Percentiles rank a stretch among this genome's conserved stretches.
Conservation (phyloP, 352 stramenopile genomes). For the Elongisporangium undulatum region DNA sequence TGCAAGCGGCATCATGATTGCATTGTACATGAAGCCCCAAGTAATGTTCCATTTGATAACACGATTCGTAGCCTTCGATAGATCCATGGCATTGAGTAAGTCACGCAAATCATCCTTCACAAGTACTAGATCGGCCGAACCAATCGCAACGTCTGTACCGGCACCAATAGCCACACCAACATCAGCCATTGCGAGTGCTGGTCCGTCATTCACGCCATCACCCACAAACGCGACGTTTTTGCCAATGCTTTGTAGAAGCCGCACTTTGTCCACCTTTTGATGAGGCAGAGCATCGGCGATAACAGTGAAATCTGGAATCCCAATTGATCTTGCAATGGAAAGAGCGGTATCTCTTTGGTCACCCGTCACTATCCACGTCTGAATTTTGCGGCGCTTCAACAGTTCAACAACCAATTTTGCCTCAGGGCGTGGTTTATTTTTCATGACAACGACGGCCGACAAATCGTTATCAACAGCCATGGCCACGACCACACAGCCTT, state of each 20-base stretch:
- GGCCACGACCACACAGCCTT: constrained; percentile 55
- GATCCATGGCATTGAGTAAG: constrained; percentile 54
- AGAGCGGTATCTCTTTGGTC: constrained; percentile 61
- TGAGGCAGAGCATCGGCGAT: constrained; percentile 62
- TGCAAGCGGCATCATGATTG: constrained; percentile 69
- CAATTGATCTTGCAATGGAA: constrained; percentile 39
- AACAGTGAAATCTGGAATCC: constrained; percentile 50
- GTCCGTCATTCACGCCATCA: constrained; percentile 70
- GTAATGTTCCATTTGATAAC: constrained; percentile 75
- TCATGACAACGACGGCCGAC: constrained; percentile 45
- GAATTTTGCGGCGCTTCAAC: constrained; percentile 45
- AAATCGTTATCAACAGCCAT: constrained; percentile 52
- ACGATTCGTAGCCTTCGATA: constrained; percentile 57
- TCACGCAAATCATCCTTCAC: constrained; percentile 69
- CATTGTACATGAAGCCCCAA: constrained; percentile 73
- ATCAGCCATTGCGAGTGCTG: constrained; percentile 62
- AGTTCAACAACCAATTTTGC: constrained; percentile 47
- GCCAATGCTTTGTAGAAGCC: constrained; percentile 57
- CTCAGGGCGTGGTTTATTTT: constrained; percentile 45
- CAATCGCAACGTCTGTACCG: constrained; percentile 65
- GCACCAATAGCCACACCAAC: constrained; percentile 62
- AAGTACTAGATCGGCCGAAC: constrained; percentile 68
- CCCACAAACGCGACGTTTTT: constrained; percentile 74
- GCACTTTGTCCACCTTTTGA: constrained; percentile 77
- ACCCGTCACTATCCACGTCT: constrained; percentile 76